These are phyloP conservation scores for Colletotrichum sansevieriae DNA, from an alignment of 2,329 filamentous ascomycete species.

Conservation along the genomic window DNA sequence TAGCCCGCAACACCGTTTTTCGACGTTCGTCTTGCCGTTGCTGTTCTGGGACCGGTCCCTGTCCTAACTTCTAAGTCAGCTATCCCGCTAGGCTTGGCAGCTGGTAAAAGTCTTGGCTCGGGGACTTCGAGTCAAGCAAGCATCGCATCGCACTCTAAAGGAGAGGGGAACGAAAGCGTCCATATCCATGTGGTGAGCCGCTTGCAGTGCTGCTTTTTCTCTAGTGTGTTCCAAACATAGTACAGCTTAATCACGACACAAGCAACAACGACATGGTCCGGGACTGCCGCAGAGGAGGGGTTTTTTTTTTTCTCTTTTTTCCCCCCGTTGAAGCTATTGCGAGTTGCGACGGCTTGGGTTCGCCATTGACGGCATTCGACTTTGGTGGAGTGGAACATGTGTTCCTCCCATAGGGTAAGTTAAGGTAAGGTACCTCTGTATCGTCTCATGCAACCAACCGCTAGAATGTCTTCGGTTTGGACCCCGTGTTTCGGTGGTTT, in stretches of 20 bases:
- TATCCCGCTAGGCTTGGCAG: background rate
- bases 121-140: constrained; percentile 1
- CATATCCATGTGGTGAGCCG: constrained; percentile 20
- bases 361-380: no score
- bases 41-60: background rate
- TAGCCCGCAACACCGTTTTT: background rate
- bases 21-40: background rate
- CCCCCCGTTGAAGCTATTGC: no score
- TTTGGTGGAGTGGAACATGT: no score
- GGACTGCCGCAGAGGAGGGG: no score
- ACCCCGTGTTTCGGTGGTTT: no score
- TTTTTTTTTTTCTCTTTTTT: no score
- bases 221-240: constrained; percentile 20
- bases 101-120: background rate
- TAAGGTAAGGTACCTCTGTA: no score
- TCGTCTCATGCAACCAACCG: no score
- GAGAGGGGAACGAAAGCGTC: background rate
- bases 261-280: background rate
- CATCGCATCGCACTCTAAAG: background rate
- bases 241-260: background rate
- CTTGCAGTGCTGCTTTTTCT: constrained; percentile 23
- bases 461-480: no score
- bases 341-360: no score
- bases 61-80: no score
- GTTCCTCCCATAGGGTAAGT: no score